A percentile compares a stretch with the other conserved stretches of the same genome.
phyloP scores from a whole-genome alignment of 495 filamentous ascomycete genomes.

The Penicillium cataractarum region DNA sequence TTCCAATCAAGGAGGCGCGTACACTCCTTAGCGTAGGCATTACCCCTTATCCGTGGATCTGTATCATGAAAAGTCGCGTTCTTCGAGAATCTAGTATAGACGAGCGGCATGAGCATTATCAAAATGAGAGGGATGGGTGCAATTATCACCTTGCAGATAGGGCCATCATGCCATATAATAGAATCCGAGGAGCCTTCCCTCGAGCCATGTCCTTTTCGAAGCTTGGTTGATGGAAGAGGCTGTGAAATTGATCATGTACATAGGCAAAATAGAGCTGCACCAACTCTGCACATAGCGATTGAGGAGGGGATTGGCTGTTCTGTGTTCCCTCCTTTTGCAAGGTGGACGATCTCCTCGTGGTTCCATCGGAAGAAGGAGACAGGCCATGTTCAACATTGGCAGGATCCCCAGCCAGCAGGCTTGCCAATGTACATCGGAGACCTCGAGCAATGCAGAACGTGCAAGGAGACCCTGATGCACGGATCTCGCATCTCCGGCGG shows the following conservation, averaged over 20 bases:
- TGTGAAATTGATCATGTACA: constrained; percentile 47
- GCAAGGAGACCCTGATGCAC: constrained; percentile 9
- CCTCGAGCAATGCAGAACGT: neutral
- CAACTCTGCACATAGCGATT: constrained; percentile 32
- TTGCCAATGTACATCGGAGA: neutral
- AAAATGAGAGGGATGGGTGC: neutral
- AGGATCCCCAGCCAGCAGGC: neutral
- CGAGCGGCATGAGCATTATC: neutral
- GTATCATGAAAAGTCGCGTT: constrained; percentile 24
- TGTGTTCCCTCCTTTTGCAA: neutral
- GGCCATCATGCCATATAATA: constrained; percentile 38
- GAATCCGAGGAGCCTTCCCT: constrained; percentile 20
- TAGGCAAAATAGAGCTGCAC: constrained; percentile 42
- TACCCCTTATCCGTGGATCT: constrained; percentile 30
- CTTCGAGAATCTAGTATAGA: constrained; percentile 29
- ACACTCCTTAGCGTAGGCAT: constrained; percentile 26
- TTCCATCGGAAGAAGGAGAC: neutral
- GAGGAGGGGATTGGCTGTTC: constrained; percentile 3
- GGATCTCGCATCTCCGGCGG: constrained; percentile 21
- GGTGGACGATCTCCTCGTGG: neutral
- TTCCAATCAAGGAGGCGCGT: constrained; percentile 32
- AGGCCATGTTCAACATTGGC: neutral
- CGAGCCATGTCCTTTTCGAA: constrained; percentile 29
- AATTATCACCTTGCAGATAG: constrained; percentile 32
- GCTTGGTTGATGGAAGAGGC: constrained; percentile 40